A percentile compares a stretch with the other conserved stretches of the same genome.
Evolutionary conservation across 176 grass and related monocot species (phyloP).

Genomic region (Musa beccarii): DNA sequence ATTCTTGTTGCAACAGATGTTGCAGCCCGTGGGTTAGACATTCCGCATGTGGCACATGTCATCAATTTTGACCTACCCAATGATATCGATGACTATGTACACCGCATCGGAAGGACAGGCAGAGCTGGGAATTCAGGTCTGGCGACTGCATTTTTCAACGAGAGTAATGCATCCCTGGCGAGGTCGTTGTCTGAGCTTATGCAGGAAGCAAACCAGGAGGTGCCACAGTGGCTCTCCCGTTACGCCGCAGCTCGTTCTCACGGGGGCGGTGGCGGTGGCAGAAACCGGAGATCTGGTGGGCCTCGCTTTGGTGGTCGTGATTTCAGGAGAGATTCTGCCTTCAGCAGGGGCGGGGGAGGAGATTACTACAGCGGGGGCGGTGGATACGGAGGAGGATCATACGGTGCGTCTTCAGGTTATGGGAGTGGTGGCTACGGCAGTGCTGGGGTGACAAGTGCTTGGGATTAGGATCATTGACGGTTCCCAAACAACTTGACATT

Average conservation of each 20-base stretch:
- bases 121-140: constrained; percentile 10
- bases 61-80: constrained; percentile 18
- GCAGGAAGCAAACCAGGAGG: constrained; percentile 15
- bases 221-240: constrained; percentile 6
- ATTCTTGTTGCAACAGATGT: constrained; percentile 17
- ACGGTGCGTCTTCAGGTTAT: not conserved
- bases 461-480: not conserved
- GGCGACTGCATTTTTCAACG: constrained; percentile 11
- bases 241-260: constrained; percentile 10
- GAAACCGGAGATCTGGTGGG: constrained; percentile 6
- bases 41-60: constrained; percentile 14
- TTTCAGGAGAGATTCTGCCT: constrained; percentile 10
- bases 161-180: constrained; percentile 7
- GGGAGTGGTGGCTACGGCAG: constrained; percentile 4
- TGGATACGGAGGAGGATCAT: constrained; percentile 1
- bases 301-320: constrained; percentile 8
- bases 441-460: constrained; percentile 4
- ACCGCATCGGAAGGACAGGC: constrained; percentile 10
- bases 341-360: not conserved
- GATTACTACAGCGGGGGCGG: not conserved
- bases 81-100: constrained; percentile 16
- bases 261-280: not conserved
- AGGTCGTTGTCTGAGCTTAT: constrained; percentile 7
- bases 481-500: not conserved
- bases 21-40: constrained; percentile 17